phyloP scores from a whole-genome alignment of 2,329 filamentous ascomycete genomes.

The Pestalotiopsis sp. region DNA sequence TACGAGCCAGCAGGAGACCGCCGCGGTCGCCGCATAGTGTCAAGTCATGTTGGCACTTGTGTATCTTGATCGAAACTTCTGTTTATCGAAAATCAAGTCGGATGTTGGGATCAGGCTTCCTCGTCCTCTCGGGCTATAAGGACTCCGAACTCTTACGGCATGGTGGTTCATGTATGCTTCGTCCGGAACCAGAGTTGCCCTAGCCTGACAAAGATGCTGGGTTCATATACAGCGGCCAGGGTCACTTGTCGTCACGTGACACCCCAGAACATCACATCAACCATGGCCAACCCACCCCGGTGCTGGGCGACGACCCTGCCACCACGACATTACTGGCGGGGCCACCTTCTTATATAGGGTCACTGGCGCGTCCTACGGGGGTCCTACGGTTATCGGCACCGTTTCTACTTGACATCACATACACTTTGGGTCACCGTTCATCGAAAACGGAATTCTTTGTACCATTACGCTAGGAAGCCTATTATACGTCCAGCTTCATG shows the following conservation, averaged over 20 bases:
- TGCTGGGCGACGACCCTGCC: slow-evolving; percentile 21
- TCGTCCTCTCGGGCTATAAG: neutral
- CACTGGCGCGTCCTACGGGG: neutral
- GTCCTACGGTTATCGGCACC: neutral
- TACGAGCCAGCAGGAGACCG: neutral
- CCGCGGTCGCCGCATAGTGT: neutral
- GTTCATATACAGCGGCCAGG: neutral
- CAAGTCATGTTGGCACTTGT: neutral
- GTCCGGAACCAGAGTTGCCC: neutral
- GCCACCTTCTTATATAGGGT: neutral
- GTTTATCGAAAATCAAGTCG: no score
- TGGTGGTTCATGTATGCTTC: neutral
- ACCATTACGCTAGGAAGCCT: slow-evolving; percentile 9
- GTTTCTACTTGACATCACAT: neutral
- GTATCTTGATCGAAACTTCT: no score
- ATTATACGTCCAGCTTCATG: neutral
- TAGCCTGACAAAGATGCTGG: no score
- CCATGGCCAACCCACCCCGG: slow-evolving; percentile 19
- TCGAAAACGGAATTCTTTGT: slow-evolving; percentile 6
- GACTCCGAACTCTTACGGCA: neutral
- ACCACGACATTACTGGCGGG: neutral
- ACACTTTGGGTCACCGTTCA: slow-evolving; percentile 1
- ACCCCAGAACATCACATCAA: slow-evolving; percentile 21
- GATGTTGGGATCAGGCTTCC: no score
- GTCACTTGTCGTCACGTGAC: slow-evolving; percentile 33